Percentiles rank a stretch among this genome's conserved stretches.
These are phyloP conservation scores for Fusarium camptoceras DNA, from an alignment of 2,329 filamentous ascomycete genomes.

Conservation along the genomic window DNA sequence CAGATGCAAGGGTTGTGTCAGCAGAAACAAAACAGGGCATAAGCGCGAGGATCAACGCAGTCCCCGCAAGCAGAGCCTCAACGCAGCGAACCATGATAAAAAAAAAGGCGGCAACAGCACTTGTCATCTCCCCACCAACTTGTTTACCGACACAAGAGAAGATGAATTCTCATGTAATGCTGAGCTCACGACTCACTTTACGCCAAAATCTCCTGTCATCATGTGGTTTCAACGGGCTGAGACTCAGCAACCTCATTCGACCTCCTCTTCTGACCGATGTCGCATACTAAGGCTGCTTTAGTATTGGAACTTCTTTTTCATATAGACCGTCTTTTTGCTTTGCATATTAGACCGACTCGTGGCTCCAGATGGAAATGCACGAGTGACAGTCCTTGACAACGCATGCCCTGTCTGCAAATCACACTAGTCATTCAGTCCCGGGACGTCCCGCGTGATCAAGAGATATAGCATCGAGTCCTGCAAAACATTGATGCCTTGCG, in stretches of 20 bases:
- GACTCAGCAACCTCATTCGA: neutral
- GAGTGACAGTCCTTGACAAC: neutral
- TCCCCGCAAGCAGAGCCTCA: neutral
- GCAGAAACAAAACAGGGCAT: neutral
- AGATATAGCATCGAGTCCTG: too few species aligned
- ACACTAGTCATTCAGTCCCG: neutral
- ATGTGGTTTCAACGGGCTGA: constrained; percentile 1
- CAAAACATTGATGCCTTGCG: neutral
- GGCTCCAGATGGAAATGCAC: neutral
- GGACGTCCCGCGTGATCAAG: neutral
- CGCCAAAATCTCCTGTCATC: neutral
- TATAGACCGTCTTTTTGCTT: neutral
- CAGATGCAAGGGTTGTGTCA: neutral
- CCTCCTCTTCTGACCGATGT: neutral
- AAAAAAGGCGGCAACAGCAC: too few species aligned
- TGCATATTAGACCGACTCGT: neutral
- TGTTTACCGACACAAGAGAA: neutral
- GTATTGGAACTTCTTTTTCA: neutral
- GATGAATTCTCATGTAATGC: neutral
- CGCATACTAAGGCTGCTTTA: neutral
- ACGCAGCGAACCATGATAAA: constrained; percentile 16
- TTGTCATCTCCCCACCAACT: neutral
- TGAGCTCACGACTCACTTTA: neutral
- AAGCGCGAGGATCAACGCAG: neutral
- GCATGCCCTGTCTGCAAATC: neutral